Conservation (phyloP, 441 rosid genomes). For the Mallotus repandus region DNA sequence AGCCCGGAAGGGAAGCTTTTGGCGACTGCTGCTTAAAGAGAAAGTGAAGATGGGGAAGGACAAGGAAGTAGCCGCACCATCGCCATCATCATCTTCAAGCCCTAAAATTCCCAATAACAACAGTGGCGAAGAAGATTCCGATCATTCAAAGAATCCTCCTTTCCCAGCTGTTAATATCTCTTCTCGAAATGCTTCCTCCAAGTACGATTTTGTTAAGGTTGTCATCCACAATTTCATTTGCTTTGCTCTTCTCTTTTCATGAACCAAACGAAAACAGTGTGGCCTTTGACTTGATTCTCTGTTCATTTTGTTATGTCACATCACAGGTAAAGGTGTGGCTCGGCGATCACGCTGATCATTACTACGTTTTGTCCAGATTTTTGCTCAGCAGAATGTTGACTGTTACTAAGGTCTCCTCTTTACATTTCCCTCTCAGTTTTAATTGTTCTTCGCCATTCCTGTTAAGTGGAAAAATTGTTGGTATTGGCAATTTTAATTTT, state of each 20-base stretch:
- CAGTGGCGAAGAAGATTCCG: constrained; percentile 21
- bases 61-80: constrained; percentile 28
- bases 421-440: background rate
- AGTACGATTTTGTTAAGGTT: constrained; percentile 98
- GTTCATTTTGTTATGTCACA: background rate
- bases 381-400: constrained; percentile 94
- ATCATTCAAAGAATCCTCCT: constrained; percentile 27
- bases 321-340: constrained; percentile 94
- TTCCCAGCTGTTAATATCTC: constrained; percentile 53
- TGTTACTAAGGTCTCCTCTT: constrained; percentile 74
- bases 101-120: constrained; percentile 12
- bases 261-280: background rate
- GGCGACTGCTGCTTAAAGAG: too few species aligned
- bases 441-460: background rate
- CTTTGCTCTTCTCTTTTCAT: background rate
- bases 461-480: too few species aligned
- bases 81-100: constrained; percentile 14
- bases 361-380: constrained; percentile 92
- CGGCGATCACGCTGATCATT: constrained; percentile 95
- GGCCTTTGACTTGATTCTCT: background rate
- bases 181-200: constrained; percentile 88
- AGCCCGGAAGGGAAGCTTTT: too few species aligned
- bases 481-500: too few species aligned
- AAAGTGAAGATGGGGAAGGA: constrained; percentile 34
- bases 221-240: background rate